Percentiles rank a stretch among this genome's conserved stretches.
Conservation (phyloP, 2,329 filamentous ascomycete species). For the Aspergillus aculeatus region DNA sequence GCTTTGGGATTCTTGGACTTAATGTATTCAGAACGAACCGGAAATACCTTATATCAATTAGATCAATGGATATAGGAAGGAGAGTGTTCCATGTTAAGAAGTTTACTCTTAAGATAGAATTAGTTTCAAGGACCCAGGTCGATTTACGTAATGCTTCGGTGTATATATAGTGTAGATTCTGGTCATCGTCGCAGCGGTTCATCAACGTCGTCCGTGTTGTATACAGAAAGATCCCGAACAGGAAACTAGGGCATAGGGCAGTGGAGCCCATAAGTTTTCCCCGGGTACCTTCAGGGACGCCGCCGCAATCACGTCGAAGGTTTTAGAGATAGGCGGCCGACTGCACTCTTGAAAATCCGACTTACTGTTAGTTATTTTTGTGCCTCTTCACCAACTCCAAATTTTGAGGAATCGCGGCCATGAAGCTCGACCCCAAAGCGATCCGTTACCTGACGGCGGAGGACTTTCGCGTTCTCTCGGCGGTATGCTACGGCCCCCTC, state of each 20-base stretch:
- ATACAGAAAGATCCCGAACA: slow-evolving; percentile 15
- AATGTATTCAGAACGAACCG: slow-evolving; percentile 38
- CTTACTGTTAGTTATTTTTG: no score
- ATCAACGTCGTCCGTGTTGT: no score
- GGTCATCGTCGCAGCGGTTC: no score
- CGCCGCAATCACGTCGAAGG: neutral
- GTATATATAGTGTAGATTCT: no score
- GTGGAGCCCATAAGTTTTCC: slow-evolving; percentile 31
- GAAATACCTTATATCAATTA: slow-evolving; percentile 18
- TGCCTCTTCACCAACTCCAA: no score
- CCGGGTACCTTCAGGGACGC: slow-evolving; percentile 17
- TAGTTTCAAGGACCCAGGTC: no score
- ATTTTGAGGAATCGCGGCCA: slow-evolving; percentile 41
- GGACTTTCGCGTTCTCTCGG: slow-evolving; percentile 93
- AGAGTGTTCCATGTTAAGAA: neutral
- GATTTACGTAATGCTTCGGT: no score
- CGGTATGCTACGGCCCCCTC: slow-evolving; percentile 54
- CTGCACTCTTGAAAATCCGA: no score
- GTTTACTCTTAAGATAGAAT: neutral
- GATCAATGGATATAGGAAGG: slow-evolving; percentile 7
- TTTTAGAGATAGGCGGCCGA: no score
- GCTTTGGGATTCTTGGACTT: slow-evolving; percentile 29
- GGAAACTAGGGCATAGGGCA: slow-evolving; percentile 44
- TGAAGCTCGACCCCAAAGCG: slow-evolving; percentile 94
- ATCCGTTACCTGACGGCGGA: slow-evolving; percentile 89